These are phyloP conservation scores for Talaromyces wortmannii DNA, from an alignment of 495 filamentous ascomycete species.

Conservation along the genomic window DNA sequence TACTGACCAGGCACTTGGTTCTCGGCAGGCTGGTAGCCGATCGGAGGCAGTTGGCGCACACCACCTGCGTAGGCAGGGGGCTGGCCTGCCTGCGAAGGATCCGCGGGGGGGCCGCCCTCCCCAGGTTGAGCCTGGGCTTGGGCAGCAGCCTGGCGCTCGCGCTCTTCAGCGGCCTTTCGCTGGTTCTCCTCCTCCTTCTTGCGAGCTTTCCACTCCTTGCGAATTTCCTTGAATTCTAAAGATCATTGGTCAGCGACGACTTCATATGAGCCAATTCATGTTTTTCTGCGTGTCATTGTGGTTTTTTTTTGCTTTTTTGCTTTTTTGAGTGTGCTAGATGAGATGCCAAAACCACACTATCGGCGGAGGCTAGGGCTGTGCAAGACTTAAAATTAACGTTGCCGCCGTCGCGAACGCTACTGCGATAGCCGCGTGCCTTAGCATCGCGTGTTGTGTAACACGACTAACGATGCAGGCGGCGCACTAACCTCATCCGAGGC, in stretches of 20 bases:
- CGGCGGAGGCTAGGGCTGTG: neutral
- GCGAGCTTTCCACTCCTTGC: slow-evolving; percentile 97
- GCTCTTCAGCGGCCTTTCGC: slow-evolving; percentile 88
- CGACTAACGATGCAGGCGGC: slow-evolving; percentile 31
- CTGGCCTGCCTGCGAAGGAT: slow-evolving; percentile 49
- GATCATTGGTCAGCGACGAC: neutral
- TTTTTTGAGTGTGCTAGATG: neutral
- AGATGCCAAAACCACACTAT: neutral
- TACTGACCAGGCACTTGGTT: slow-evolving; percentile 61
- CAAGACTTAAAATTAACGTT: slow-evolving; percentile 27
- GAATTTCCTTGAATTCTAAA: slow-evolving; percentile 97
- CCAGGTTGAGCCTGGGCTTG: slow-evolving; percentile 49
- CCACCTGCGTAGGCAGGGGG: slow-evolving; percentile 51
- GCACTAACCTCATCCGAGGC: slow-evolving; percentile 23
- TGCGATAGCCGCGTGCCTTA: slow-evolving; percentile 32
- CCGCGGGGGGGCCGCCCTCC: slow-evolving; percentile 45
- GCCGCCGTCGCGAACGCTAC: slow-evolving; percentile 30
- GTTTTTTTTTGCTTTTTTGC: too few relatives aligned
- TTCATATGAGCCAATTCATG: neutral
- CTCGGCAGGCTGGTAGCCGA: slow-evolving; percentile 69
- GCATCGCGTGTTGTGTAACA: slow-evolving; percentile 39
- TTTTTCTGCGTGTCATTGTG: too few relatives aligned
- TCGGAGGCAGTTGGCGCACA: slow-evolving; percentile 72
- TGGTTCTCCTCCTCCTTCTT: slow-evolving; percentile 96
- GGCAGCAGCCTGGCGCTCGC: slow-evolving; percentile 61